Evolutionary conservation across 371 early-diverging fungal genomes (phyloP), one percentile per base, ranked within the genome.

Genomic region (Apophysomyces trapeziformis): DNA sequence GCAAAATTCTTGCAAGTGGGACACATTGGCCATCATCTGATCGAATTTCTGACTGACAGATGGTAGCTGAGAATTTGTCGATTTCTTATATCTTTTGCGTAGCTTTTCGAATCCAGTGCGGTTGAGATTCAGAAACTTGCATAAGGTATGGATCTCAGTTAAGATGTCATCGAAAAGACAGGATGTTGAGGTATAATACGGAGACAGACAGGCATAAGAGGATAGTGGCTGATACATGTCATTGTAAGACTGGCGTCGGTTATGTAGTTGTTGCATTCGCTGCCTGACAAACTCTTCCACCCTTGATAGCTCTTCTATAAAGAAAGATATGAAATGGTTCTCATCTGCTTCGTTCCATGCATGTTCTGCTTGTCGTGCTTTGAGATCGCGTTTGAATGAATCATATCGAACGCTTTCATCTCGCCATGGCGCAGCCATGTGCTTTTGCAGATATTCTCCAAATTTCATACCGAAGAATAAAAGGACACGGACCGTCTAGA

Each of bases 21-120:
- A 94, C 41, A 96, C 87, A 64, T 93, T 85, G 38, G 96, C 85
- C 58, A 98, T 87, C 46, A 96, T 77, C 38, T 80, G 80, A 70
- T 96, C 95, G 74, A 95, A 93, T 71, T 90, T 90, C 60, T 95
- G 92, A 69, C 92, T 91, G 77, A 88, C 92, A 73, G 93, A 90
- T 7, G 94, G 91, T 18, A 73, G 58, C 35, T 69, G 65, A 13
- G 61, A 60, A 45, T 62, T 63, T 8, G 73, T 73, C 73, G 69
- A 73, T 54, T 94, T 94, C 79, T 96, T 97, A 74, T 96, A 95
- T 83, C 96, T 96, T 75, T 95, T 96, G 70, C 96, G 84, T 64
- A 96, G 93, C 85, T 95, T 97, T 68, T 95, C 85, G 70, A 97
- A 95, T 32, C 95, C 99, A 5, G 94, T 87, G 73, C 92, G 94